Conservation (phyloP, 2,329 filamentous ascomycete species). For the Ophiostoma ulmi region DNA sequence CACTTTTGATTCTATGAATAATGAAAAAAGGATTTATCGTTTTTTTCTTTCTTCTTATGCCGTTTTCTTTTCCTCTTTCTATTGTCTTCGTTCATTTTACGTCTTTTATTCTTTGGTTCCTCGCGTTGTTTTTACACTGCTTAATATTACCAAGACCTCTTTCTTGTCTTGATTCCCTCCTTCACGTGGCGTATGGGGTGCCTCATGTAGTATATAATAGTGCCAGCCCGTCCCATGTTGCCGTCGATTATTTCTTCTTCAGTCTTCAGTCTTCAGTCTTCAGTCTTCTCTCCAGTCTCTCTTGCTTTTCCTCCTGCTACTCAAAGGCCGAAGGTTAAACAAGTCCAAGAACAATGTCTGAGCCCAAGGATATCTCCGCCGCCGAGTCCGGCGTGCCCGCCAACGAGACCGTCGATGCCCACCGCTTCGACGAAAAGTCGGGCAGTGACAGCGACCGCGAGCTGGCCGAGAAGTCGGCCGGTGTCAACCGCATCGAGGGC, state of each 20-base stretch:
- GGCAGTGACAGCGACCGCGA: neutral
- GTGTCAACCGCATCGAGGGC: conserved; percentile 56
- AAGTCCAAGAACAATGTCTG: conserved; percentile 5
- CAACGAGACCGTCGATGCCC: neutral
- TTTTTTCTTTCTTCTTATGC: neutral
- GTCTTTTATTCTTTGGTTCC: neutral
- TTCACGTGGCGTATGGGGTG: neutral
- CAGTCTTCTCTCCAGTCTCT: neutral
- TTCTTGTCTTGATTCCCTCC: neutral
- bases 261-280: neutral
- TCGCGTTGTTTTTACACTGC: conserved; percentile 1
- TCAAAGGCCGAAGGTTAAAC: neutral
- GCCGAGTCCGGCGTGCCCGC: conserved; percentile 4
- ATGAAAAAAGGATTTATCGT: neutral
- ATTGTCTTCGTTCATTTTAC: neutral
- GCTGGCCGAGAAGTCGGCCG: conserved; percentile 39
- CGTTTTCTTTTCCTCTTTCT: neutral
- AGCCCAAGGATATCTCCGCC: conserved; percentile 7
- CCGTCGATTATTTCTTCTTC: neutral
- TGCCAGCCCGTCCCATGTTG: neutral
- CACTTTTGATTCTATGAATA: neutral
- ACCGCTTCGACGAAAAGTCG: neutral
- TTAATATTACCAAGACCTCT: neutral
- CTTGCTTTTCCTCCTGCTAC: neutral
- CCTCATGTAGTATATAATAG: conserved; percentile 6